A percentile compares a stretch with the other conserved stretches of the same genome.
phyloP scores from a whole-genome alignment of 805 yeast species.

The Jamesozyma lodderae region DNA sequence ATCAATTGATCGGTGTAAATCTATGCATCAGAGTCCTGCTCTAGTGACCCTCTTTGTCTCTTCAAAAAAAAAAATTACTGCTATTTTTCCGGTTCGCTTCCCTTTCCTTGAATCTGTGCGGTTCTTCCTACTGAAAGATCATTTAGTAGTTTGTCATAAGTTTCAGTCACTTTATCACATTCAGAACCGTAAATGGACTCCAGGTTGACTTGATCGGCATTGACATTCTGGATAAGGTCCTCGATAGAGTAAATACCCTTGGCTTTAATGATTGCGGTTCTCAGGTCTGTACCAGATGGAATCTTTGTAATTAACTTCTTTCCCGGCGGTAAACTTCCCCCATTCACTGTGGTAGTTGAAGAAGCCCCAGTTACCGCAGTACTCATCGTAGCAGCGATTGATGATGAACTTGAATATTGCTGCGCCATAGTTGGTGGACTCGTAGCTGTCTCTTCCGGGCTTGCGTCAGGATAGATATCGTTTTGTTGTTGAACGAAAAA shows the following conservation, averaged over 20 bases:
- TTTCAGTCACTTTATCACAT: conserved; percentile 34
- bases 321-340: neutral
- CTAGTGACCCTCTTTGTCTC: too few relatives aligned
- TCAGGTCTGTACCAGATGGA: conserved; percentile 39
- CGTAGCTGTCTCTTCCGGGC: neutral
- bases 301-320: conserved; percentile 24
- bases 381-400: neutral
- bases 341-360: neutral
- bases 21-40: too few relatives aligned
- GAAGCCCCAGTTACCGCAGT: neutral
- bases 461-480: conserved; percentile 29
- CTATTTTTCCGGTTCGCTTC: neutral
- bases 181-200: conserved; percentile 39
- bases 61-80: too few relatives aligned
- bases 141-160: conserved; percentile 61
- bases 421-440: neutral
- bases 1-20: too few relatives aligned
- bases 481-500: conserved; percentile 62
- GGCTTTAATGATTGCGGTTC: conserved; percentile 55
- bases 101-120: neutral
- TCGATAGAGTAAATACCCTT: conserved; percentile 65
- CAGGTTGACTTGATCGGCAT: conserved; percentile 42
- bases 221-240: conserved; percentile 59
- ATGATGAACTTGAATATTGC: neutral
- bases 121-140: conserved; percentile 40